Evolutionary conservation across 768 basidiomycete genomes (phyloP).

Genomic region (Grammothele lineata): DNA sequence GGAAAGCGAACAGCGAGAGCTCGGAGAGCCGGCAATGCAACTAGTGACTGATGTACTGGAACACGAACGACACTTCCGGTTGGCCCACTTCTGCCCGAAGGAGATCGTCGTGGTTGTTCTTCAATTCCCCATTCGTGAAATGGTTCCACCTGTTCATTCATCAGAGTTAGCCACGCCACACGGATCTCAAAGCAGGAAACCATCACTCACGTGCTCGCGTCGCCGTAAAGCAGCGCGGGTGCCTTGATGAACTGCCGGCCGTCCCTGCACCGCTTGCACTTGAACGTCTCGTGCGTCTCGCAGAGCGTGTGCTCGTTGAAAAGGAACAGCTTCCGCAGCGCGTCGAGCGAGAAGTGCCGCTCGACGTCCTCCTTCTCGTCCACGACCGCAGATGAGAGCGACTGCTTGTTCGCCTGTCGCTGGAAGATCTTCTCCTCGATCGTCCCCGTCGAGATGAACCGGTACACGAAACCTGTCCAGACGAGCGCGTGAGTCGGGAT

Average conservation of each 20-base stretch:
- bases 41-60: constrained; percentile 92
- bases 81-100: constrained; percentile 83
- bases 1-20: neutral
- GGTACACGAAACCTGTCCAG: constrained; percentile 88
- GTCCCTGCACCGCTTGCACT: constrained; percentile 87
- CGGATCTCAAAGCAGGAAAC: no score
- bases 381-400: constrained; percentile 95
- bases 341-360: constrained; percentile 89
- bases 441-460: constrained; percentile 94
- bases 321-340: constrained; percentile 84
- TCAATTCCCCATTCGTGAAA: constrained; percentile 83
- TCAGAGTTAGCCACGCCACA: neutral
- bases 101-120: constrained; percentile 92
- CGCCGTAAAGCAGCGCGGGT: constrained; percentile 87
- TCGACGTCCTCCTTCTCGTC: constrained; percentile 96
- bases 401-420: constrained; percentile 93
- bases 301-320: constrained; percentile 85
- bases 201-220: constrained; percentile 92
- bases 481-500: neutral
- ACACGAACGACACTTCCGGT: constrained; percentile 89
- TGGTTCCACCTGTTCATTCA: constrained; percentile 96
- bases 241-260: constrained; percentile 82
- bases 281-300: constrained; percentile 98
- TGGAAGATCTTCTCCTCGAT: constrained; percentile 99
- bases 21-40: no score